Percentiles rank a stretch among this genome's conserved stretches.
These are phyloP conservation scores for Citrus australasica DNA, from an alignment of 345 rosid genomes.

Conservation along the genomic window DNA sequence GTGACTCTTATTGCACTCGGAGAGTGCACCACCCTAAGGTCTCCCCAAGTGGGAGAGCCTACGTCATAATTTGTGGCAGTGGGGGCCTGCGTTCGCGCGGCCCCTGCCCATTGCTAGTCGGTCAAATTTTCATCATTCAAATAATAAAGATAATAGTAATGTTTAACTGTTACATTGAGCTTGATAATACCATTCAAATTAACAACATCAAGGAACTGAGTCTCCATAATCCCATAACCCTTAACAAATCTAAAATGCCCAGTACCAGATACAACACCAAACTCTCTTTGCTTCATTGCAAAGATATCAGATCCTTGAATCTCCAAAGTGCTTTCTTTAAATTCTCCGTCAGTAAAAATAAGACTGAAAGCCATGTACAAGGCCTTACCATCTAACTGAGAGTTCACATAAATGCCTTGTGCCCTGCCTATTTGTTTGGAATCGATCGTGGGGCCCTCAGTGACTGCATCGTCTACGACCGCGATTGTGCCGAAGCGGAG, in stretches of 20 bases:
- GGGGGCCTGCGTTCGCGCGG: slow-evolving; percentile 30
- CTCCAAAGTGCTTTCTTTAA: slow-evolving; percentile 38
- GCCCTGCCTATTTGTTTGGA: slow-evolving; percentile 43
- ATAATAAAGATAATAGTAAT: not conserved
- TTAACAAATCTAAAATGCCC: slow-evolving; percentile 39
- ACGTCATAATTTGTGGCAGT: slow-evolving; percentile 12
- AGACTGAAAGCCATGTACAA: slow-evolving; percentile 38
- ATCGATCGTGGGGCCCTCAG: slow-evolving; percentile 35
- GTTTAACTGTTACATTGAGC: slow-evolving; percentile 37
- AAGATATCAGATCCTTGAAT: slow-evolving; percentile 45
- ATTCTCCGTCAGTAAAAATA: slow-evolving; percentile 33
- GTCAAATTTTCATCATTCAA: no score
- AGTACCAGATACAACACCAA: slow-evolving; percentile 43
- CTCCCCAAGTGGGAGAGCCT: not conserved
- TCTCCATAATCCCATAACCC: slow-evolving; percentile 40
- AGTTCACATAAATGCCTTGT: slow-evolving; percentile 41
- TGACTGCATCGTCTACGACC: slow-evolving; percentile 41
- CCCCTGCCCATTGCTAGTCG: not conserved
- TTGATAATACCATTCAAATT: slow-evolving; percentile 36
- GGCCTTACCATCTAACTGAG: slow-evolving; percentile 44
- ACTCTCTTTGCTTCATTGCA: slow-evolving; percentile 34
- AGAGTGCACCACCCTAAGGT: slow-evolving; percentile 10
- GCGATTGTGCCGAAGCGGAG: slow-evolving; percentile 36
- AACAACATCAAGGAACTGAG: slow-evolving; percentile 32
- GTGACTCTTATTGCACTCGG: slow-evolving; percentile 1